These are phyloP conservation scores for Orbilia ellipsospora DNA, from an alignment of 2,329 filamentous ascomycete species.

Conservation along the genomic window DNA sequence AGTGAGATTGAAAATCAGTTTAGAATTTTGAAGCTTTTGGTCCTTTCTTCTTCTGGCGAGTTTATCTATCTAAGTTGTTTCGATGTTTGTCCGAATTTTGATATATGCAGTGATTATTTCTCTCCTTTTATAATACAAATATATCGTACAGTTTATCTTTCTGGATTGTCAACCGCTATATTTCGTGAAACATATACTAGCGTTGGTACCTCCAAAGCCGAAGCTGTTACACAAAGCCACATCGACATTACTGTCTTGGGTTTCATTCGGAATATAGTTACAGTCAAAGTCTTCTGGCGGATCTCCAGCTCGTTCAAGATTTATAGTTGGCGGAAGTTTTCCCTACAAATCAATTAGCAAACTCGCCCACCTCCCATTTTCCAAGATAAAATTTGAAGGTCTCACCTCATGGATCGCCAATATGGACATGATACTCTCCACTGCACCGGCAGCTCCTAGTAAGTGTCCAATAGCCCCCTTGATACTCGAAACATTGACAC, in stretches of 20 bases:
- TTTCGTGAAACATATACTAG: conserved; percentile 80
- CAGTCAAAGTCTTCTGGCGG: conserved; percentile 73
- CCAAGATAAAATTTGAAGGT: conserved; percentile 50
- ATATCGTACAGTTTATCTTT: not conserved
- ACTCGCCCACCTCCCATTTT: not conserved
- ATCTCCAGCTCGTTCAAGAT: conserved; percentile 74
- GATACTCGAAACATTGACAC: conserved; percentile 88
- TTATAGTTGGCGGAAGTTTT: conserved; percentile 84
- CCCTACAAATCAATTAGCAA: conserved; percentile 68
- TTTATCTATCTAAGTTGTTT: too few species aligned
- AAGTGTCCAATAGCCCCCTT: conserved; percentile 94
- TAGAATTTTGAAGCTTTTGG: too few species aligned
- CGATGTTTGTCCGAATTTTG: too few species aligned
- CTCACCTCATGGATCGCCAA: conserved; percentile 81
- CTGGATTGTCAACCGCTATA: conserved; percentile 41
- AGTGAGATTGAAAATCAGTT: too few species aligned
- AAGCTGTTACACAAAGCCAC: conserved; percentile 94
- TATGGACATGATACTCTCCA: conserved; percentile 88
- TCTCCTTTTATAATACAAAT: not conserved
- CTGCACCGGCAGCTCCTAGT: conserved; percentile 87
- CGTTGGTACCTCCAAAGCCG: conserved; percentile 97
- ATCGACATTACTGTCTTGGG: conserved; percentile 76
- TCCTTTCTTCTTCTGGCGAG: too few species aligned
- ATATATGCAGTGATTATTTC: too few species aligned
- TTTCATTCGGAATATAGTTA: conserved; percentile 81